Conservation (phyloP, 495 filamentous ascomycete genomes). For the Penicillium turbatum region DNA sequence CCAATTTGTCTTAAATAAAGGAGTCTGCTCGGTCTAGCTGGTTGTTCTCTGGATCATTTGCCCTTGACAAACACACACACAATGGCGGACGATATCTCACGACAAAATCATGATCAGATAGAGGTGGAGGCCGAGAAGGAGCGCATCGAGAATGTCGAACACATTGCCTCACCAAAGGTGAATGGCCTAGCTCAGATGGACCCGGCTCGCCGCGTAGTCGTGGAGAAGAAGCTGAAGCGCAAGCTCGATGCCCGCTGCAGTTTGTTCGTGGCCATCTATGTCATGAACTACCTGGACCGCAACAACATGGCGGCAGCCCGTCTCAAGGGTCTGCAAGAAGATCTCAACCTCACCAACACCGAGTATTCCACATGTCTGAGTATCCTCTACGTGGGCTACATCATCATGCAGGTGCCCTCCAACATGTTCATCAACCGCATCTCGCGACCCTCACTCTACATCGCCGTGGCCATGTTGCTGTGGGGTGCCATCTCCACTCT, state of each 20-base stretch:
- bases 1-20: not conserved
- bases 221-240: slow-evolving; percentile 30
- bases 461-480: slow-evolving; percentile 58
- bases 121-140: slow-evolving; percentile 23
- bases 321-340: slow-evolving; percentile 49
- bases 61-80: slow-evolving; percentile 6
- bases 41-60: not conserved
- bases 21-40: not conserved
- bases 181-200: slow-evolving; percentile 19
- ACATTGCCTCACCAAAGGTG: slow-evolving; percentile 13
- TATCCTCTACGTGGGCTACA: slow-evolving; percentile 63
- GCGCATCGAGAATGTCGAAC: slow-evolving; percentile 19
- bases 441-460: slow-evolving; percentile 53
- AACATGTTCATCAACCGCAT: slow-evolving; percentile 44
- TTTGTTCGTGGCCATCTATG: slow-evolving; percentile 31
- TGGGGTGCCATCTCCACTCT: slow-evolving; percentile 63
- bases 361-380: slow-evolving; percentile 56
- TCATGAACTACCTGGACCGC: slow-evolving; percentile 45
- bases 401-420: slow-evolving; percentile 32
- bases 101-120: slow-evolving; percentile 11
- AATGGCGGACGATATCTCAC: slow-evolving; percentile 25
- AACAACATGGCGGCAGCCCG: slow-evolving; percentile 51
- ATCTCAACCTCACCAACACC: slow-evolving; percentile 41
- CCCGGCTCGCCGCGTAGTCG: slow-evolving; percentile 20
- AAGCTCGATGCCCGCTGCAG: slow-evolving; percentile 33